Base-by-base conservation (phyloP, 2,329 filamentous ascomycete species). In the Fusarium sp. region DNA sequence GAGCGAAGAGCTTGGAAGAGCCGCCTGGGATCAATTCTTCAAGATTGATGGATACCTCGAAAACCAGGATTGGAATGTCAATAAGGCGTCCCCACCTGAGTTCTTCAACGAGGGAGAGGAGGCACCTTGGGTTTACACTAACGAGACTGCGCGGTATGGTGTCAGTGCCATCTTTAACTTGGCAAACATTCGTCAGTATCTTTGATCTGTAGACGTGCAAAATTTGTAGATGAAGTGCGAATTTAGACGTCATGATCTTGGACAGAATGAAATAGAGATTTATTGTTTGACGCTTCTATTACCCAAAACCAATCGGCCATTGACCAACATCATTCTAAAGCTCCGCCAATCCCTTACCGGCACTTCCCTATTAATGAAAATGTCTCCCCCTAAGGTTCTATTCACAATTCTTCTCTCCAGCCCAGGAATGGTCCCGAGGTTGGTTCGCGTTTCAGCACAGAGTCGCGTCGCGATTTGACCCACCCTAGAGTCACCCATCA, bases 1-100 rank as follows among this genome's bases (percentile, higher is more conserved):
- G 6, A 65, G 62, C 11, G 66, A 69, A 2, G 50, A 69, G 3
- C 45, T 73, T 1, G 67, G 45, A 6, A 65, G 18, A 5, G 67
- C 65, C 1, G 72, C 72, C 1, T 74, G 72, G 72, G 34, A 64
- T 16, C 60, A 74, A 27, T 74, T 74, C 57, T 66, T 74, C n/a
- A 10, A 27, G 4, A 67, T 69, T 1, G 72, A 74, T 56, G 72
- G 72, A 13, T 74, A 73, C n/a, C 34, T 37, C 20, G 24, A 62
- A 16, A 20, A 27, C 1, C 61, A 66, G 5, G 61, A 73, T 5
- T 73, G 70, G 72, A 6, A 29, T 1, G 60, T 74, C 4, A 20
- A 37, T 3, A 47, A 58, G 13, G 52, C 54, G 10, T 58, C 50
- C 34, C 57, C 67, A 37, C 72, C 72, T 1, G 72, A 74, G 57